Evolutionary conservation across 176 grass and related monocot species (phyloP), one percentile per base, ranked within the genome.

Genomic region (Bromus sterilis): DNA sequence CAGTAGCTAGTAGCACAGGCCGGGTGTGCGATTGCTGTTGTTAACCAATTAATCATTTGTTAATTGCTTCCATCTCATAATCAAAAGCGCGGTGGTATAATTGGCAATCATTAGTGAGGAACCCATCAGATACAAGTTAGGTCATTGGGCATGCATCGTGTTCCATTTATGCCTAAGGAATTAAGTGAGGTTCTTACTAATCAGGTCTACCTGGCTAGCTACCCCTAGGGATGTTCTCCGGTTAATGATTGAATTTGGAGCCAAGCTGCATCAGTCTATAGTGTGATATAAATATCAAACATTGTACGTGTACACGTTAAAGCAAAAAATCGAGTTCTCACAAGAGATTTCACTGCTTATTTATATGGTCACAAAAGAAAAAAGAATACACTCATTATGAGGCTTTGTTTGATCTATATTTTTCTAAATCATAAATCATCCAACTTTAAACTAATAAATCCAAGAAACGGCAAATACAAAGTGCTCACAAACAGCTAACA

Each of bases 61-160:
- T 67, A 71, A 77, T 76, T 30, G 81, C 56, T 86, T 86, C 73
- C n/a, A 48, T 76, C 78, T 42, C 87, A 82, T 86, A 82, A 89
- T 89, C 63, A 89, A 86, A 82, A 86, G 87, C 1, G 43, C 56
- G 26, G 57, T 43, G n/a, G 44, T 72, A 86, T 86, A 86, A 82
- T 89, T 86, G 43, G 73, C 87, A 86, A 89, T 86, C 87, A 89
- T 86, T 78, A 78, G 73, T 30, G 72, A 72, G 64, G 71, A 81
- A 76, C 55, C 66, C 69, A 62, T 69, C 69, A 28, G 80, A 74
- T 62, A 79, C 70, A 80, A 55, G 56, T 80, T 39, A 73, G 70
- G 70, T 83, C 71, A 56, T 77, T 57, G 43, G 43, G 87, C 78
- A 82, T 66, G 83, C 78, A 89, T 66, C 87, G 46, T 64, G 65